Evolutionary conservation across 164 flowering plant species (phyloP).

Genomic region (Stephania japonica): DNA sequence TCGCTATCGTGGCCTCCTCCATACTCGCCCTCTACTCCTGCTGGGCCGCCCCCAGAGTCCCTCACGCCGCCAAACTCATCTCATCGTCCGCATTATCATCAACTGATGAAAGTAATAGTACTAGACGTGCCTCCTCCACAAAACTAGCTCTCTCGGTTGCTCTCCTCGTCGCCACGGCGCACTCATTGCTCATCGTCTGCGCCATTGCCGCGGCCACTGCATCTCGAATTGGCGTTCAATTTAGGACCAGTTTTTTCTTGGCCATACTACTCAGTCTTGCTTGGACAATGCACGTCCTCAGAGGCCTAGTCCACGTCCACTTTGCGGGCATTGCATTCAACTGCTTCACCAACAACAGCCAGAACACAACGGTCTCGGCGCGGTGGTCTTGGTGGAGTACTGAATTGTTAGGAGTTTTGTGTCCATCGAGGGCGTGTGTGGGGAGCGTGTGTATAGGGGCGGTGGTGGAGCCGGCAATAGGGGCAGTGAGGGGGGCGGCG

Average conservation of each 20-base stretch:
- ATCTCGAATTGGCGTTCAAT: conserved; percentile 10
- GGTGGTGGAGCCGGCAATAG: conserved; percentile 33
- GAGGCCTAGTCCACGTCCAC: conserved; percentile 29
- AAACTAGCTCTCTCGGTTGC: conserved; percentile 10
- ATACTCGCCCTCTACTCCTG: conserved; percentile 45
- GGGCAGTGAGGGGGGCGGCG: conserved; percentile 34
- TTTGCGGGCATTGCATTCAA: conserved; percentile 33
- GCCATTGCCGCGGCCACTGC: conserved; percentile 50
- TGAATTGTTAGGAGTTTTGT: too few relatives aligned
- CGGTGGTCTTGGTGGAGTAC: conserved; percentile 19
- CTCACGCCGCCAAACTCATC: conserved; percentile 28
- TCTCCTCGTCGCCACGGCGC: conserved; percentile 15
- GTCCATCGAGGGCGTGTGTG: conserved; percentile 8
- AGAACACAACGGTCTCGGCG: conserved; percentile 17
- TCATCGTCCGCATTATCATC: conserved; percentile 25
- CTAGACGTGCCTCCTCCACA: neutral
- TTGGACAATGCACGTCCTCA: conserved; percentile 53
- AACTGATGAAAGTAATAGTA: conserved; percentile 10
- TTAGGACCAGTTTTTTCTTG: conserved; percentile 25
- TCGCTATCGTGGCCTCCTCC: conserved; percentile 29
- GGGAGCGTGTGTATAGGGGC: conserved; percentile 52
- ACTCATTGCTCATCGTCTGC: conserved; percentile 28
- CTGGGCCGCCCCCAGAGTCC: conserved; percentile 36
- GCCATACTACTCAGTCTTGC: conserved; percentile 36
- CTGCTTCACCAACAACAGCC: conserved; percentile 23